Percentiles rank a stretch among this genome's conserved stretches.
Evolutionary conservation across 106 monocot species (phyloP).

Genomic region (Phalaenopsis equestris): DNA sequence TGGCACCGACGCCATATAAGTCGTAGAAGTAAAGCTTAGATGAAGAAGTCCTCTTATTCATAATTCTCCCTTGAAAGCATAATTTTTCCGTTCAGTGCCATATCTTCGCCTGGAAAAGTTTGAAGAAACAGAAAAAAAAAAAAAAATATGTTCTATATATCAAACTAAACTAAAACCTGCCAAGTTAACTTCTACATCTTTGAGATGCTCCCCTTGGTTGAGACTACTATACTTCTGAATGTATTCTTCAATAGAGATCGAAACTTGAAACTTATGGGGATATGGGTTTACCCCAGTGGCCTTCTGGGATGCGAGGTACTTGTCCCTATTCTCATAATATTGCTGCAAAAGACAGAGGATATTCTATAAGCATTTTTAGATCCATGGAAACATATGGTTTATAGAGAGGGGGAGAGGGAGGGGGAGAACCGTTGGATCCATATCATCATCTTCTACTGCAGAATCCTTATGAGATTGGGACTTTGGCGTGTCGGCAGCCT

Average conservation of each 20-base stretch:
- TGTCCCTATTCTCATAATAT: constrained; percentile 86
- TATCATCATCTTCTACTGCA: constrained; percentile 66
- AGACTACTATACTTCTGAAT: constrained; percentile 42
- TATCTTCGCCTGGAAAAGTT: neutral
- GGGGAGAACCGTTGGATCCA: constrained; percentile 58
- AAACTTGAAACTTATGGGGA: constrained; percentile 76
- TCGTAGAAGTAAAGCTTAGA: constrained; percentile 90
- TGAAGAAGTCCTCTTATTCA: constrained; percentile 76
- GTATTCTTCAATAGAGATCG: constrained; percentile 50
- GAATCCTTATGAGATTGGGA: constrained; percentile 26
- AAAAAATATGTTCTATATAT: neutral
- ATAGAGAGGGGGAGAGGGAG: constrained; percentile 4
- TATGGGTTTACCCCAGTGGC: constrained; percentile 52
- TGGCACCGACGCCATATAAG: constrained; percentile 54
- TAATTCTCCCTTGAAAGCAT: constrained; percentile 56
- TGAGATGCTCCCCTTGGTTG: constrained; percentile 57
- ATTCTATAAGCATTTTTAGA: neutral
- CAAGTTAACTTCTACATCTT: constrained; percentile 54
- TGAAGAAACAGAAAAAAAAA: neutral
- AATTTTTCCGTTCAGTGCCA: neutral
- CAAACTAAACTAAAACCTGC: constrained; percentile 37
- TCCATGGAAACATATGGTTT: neutral
- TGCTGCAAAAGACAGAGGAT: constrained; percentile 34
- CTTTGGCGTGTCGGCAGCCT: constrained; percentile 18
- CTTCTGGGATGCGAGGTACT: constrained; percentile 40